Percentiles rank a stretch among this genome's conserved stretches.
Conservation (phyloP, 768 basidiomycete genomes). For the Nidularia pulvinata region DNA sequence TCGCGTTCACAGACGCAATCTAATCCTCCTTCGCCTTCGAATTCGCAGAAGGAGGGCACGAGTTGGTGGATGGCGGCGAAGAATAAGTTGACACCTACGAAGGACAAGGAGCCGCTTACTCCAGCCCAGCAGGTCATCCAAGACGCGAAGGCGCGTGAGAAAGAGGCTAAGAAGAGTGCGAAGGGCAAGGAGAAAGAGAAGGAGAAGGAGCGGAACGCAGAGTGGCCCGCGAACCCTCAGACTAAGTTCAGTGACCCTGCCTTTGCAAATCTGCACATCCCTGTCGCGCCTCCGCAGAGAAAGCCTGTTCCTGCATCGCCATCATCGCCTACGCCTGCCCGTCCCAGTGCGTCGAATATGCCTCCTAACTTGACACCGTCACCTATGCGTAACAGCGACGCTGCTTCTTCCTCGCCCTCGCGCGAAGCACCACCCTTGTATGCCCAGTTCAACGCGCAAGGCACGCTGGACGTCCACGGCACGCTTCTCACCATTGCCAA, state of each 20-base stretch:
- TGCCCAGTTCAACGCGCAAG: slow-evolving; percentile 71
- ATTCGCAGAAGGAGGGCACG: slow-evolving; percentile 59
- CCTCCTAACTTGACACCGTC: slow-evolving; percentile 64
- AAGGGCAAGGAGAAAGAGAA: slow-evolving; percentile 43
- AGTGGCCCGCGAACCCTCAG: slow-evolving; percentile 57
- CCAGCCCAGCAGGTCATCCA: slow-evolving; percentile 83
- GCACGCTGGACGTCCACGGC: slow-evolving; percentile 71
- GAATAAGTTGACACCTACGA: slow-evolving; percentile 76
- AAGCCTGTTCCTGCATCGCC: slow-evolving; percentile 52
- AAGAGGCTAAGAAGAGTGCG: slow-evolving; percentile 53
- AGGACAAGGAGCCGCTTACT: slow-evolving; percentile 71
- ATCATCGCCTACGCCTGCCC: slow-evolving; percentile 64
- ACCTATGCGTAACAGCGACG: slow-evolving; percentile 53
- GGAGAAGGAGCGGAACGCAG: slow-evolving; percentile 52
- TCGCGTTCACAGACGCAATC: slow-evolving; percentile 28
- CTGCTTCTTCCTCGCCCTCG: slow-evolving; percentile 43
- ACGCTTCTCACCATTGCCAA: slow-evolving; percentile 76
- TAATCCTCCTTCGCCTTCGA: slow-evolving; percentile 59
- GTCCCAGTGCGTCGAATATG: slow-evolving; percentile 44
- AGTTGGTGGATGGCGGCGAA: slow-evolving; percentile 81
- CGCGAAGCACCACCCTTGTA: slow-evolving; percentile 71
- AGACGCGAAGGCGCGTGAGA: slow-evolving; percentile 68
- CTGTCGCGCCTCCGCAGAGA: slow-evolving; percentile 42
- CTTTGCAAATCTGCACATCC: slow-evolving; percentile 51
- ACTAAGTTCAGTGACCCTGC: slow-evolving; percentile 59